Percentiles rank a stretch among this genome's conserved stretches.
phyloP scores from a whole-genome alignment of 176 grass and related monocot genomes.

The Tillandsia fasciculata region DNA sequence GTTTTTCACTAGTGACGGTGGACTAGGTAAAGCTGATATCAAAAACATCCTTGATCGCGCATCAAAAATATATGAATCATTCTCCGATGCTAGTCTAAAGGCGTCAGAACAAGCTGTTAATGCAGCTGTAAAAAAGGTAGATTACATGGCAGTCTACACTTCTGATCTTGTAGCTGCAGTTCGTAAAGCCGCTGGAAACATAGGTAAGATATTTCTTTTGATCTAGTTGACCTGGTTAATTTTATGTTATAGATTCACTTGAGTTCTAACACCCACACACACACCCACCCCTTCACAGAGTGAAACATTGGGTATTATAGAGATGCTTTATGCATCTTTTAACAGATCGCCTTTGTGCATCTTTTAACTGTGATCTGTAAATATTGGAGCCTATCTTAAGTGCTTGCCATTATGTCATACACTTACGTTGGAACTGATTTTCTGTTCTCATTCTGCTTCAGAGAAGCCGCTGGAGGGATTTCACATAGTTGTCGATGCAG shows the following conservation, averaged over 20 bases:
- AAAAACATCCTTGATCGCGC: conserved; percentile 70
- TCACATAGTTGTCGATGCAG: conserved; percentile 89
- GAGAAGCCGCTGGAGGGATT: conserved; percentile 84
- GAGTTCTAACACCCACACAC: no score
- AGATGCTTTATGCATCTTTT: no score
- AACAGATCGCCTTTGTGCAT: no score
- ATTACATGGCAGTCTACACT: conserved; percentile 93
- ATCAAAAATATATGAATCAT: conserved; percentile 51
- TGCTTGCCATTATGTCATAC: no score
- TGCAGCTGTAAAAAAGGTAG: conserved; percentile 49
- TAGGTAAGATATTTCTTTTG: conserved; percentile 32
- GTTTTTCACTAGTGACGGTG: conserved; percentile 91
- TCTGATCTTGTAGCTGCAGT: conserved; percentile 74
- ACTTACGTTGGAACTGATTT: no score
- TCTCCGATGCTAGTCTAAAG: conserved; percentile 30
- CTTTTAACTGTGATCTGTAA: background rate
- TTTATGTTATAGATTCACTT: no score
- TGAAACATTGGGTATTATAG: background rate
- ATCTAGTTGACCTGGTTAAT: background rate
- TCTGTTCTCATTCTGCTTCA: conserved; percentile 12
- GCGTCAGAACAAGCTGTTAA: conserved; percentile 27
- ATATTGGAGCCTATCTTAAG: background rate
- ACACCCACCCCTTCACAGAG: background rate
- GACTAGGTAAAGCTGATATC: conserved; percentile 82
- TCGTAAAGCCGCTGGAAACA: conserved; percentile 70